Evolutionary conservation across 495 filamentous ascomycete genomes (phyloP).

Genomic region (Astrothelium macrocarpum): DNA sequence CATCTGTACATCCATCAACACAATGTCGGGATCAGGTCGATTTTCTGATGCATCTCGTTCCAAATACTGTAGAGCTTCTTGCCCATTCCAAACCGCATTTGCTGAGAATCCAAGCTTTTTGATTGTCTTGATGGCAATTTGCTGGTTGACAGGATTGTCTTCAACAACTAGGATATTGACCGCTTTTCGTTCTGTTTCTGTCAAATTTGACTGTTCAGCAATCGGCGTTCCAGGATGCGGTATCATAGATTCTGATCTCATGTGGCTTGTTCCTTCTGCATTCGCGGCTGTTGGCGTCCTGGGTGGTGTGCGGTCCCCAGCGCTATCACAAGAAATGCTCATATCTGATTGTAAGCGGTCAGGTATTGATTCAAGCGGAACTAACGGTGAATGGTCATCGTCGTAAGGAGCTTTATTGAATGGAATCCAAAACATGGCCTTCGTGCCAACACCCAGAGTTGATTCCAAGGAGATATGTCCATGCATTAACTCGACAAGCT

Average conservation of each 20-base stretch:
- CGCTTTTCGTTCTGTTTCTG: conserved; percentile 40
- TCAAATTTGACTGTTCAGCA: conserved; percentile 26
- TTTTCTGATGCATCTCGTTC: conserved; percentile 22
- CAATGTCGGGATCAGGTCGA: conserved; percentile 55
- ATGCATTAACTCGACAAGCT: conserved; percentile 71
- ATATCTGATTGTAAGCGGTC: conserved; percentile 53
- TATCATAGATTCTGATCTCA: conserved; percentile 29
- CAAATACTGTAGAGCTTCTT: conserved; percentile 62
- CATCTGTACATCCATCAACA: conserved; percentile 86
- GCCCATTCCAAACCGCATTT: conserved; percentile 62
- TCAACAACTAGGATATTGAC: conserved; percentile 65
- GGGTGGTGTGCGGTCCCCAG: conserved; percentile 38
- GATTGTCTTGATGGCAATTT: conserved; percentile 66
- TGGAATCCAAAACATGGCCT: conserved; percentile 55
- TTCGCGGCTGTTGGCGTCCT: conserved; percentile 21
- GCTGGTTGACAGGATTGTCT: conserved; percentile 70
- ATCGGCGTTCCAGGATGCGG: conserved; percentile 24
- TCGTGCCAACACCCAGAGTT: conserved; percentile 50
- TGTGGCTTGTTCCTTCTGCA: conserved; percentile 22
- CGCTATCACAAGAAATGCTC: conserved; percentile 50
- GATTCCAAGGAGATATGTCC: conserved; percentile 60
- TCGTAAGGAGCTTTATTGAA: conserved; percentile 47
- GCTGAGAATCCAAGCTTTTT: conserved; percentile 66
- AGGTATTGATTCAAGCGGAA: conserved; percentile 46
- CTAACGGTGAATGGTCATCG: conserved; percentile 30